A percentile compares a stretch with the other conserved stretches of the same genome.
Conservation (phyloP, 352 stramenopile species). For the Nothophytophthora sp. region DNA sequence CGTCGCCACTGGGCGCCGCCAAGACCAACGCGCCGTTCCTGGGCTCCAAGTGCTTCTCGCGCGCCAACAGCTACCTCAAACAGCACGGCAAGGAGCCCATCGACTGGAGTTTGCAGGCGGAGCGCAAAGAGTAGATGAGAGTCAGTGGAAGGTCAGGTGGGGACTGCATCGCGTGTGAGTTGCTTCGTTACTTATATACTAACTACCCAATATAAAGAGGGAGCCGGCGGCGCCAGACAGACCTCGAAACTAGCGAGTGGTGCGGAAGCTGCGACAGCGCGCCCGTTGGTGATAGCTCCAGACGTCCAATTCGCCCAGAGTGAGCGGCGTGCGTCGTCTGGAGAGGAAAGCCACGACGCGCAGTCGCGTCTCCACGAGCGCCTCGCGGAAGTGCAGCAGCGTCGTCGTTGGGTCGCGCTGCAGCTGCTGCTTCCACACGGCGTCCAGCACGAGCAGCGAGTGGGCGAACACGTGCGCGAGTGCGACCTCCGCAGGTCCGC, state of each 20-base stretch:
- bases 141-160: too few relatives aligned
- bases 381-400: slow-evolving; percentile 66
- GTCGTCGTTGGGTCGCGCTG: slow-evolving; percentile 47
- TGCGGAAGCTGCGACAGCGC: slow-evolving; percentile 24
- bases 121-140: too few relatives aligned
- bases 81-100: slow-evolving; percentile 81
- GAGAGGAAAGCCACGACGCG: slow-evolving; percentile 55
- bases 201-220: slow-evolving; percentile 22
- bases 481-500: slow-evolving; percentile 45
- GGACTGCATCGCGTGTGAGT: too few relatives aligned
- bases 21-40: slow-evolving; percentile 97
- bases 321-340: slow-evolving; percentile 40
- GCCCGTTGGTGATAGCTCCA: slow-evolving; percentile 44
- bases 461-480: slow-evolving; percentile 64
- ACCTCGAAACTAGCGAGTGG: slow-evolving; percentile 13
- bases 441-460: slow-evolving; percentile 60
- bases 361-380: slow-evolving; percentile 49
- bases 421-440: slow-evolving; percentile 58
- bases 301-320: slow-evolving; percentile 45
- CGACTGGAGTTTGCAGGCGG: slow-evolving; percentile 79
- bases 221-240: slow-evolving; percentile 3
- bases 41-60: slow-evolving; percentile 92
- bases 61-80: slow-evolving; percentile 77
- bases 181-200: too few relatives aligned
- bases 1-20: slow-evolving; percentile 94